Percentiles rank a stretch among this genome's conserved stretches.
Conservation (phyloP, 345 rosid genomes). For the Limnanthes douglasii region DNA sequence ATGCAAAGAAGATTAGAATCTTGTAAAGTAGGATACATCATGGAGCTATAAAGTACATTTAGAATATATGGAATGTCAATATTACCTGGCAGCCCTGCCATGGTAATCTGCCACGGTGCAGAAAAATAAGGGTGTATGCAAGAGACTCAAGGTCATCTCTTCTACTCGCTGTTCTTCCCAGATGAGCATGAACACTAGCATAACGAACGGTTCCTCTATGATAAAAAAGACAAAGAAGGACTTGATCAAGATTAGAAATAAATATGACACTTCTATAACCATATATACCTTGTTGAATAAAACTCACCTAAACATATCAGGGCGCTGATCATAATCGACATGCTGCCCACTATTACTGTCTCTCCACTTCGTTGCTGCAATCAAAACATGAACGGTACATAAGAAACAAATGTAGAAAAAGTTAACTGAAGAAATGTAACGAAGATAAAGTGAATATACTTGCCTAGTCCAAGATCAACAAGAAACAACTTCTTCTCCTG, state of each 20-base stretch:
- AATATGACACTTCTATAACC: background rate
- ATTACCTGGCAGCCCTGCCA: slow-evolving; percentile 99
- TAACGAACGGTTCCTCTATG: slow-evolving; percentile 94
- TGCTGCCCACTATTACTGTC: slow-evolving; percentile 63
- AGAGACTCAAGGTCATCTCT: slow-evolving; percentile 98
- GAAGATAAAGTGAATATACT: slow-evolving; percentile 6
- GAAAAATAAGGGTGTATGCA: slow-evolving; percentile 89
- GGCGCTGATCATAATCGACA: slow-evolving; percentile 97
- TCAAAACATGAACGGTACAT: slow-evolving; percentile 6
- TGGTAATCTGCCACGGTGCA: slow-evolving; percentile 89
- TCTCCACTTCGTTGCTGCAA: slow-evolving; percentile 90
- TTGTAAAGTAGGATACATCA: slow-evolving; percentile 2
- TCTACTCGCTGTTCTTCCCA: slow-evolving; percentile 96
- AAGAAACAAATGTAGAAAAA: slow-evolving; percentile 7
- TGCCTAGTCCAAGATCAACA: slow-evolving; percentile 90
- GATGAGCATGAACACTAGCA: slow-evolving; percentile 95
- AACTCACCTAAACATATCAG: slow-evolving; percentile 87
- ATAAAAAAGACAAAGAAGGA: slow-evolving; percentile 5
- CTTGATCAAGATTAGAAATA: slow-evolving; percentile 1
- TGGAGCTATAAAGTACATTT: slow-evolving; percentile 4
- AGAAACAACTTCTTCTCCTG: slow-evolving; percentile 85
- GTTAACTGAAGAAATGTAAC: background rate
- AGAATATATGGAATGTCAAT: background rate
- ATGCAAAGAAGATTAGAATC: slow-evolving; percentile 9
- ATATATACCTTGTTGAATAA: slow-evolving; percentile 4